Conservation (phyloP, 176 grass and related monocot genomes). For the Aegilops longissima region DNA sequence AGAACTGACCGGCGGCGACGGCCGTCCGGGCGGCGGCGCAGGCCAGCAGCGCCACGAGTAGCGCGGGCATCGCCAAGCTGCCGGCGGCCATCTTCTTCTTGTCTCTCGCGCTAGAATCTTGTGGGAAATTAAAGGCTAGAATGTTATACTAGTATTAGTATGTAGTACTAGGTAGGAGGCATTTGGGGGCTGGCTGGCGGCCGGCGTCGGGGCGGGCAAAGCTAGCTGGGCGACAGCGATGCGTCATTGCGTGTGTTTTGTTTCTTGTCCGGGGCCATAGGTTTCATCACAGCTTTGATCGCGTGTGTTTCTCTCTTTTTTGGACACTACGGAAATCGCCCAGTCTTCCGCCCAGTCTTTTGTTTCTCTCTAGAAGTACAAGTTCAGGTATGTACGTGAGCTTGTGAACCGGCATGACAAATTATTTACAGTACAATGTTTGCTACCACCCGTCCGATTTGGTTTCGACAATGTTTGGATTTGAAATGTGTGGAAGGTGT, state of each 20-base stretch:
- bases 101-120: neutral
- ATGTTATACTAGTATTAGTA: neutral
- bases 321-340: neutral
- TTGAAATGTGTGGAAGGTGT: too few relatives aligned
- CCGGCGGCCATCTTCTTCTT: neutral
- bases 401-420: too few relatives aligned
- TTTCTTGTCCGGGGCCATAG: neutral
- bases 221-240: neutral
- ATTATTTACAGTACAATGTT: too few relatives aligned
- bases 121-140: neutral
- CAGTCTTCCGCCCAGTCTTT: neutral
- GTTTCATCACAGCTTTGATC: neutral
- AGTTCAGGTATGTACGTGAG: too few relatives aligned
- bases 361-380: neutral
- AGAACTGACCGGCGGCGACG: neutral
- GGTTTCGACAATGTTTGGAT: too few relatives aligned
- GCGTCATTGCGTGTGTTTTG: neutral
- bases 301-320: neutral
- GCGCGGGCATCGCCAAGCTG: neutral
- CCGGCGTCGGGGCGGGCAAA: neutral
- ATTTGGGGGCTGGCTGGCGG: neutral
- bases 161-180: too few relatives aligned
- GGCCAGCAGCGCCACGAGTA: conserved; percentile 6
- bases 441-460: too few relatives aligned
- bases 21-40: neutral